A percentile compares a stretch with the other conserved stretches of the same genome.
Conservation (phyloP, 768 basidiomycete genomes). For the Leccinum incarnatum region DNA sequence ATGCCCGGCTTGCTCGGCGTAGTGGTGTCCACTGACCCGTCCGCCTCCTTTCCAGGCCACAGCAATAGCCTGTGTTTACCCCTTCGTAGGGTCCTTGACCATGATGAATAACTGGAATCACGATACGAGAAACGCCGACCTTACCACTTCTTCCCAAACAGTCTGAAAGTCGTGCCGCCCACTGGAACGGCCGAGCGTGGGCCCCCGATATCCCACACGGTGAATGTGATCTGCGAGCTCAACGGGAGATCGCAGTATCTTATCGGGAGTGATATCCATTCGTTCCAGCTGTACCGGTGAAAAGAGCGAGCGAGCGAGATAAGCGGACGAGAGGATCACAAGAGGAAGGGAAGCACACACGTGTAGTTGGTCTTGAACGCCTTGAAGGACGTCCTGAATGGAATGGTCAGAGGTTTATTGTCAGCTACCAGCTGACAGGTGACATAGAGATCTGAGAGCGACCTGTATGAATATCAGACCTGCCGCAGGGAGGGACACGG, state of each 20-base stretch:
- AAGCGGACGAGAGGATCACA: not conserved
- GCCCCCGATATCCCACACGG: conserved; percentile 93
- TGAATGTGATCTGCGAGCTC: conserved; percentile 86
- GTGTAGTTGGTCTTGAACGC: conserved; percentile 81
- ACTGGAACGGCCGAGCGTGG: conserved; percentile 78
- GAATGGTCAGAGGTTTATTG: conserved; percentile 89
- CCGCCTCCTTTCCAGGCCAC: conserved; percentile 83
- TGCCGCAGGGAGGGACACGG: conserved; percentile 9
- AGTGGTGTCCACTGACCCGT: conserved; percentile 73
- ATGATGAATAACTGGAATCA: not conserved
- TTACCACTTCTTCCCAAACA: conserved; percentile 94
- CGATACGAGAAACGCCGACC: conserved; percentile 14
- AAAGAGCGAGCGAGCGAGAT: not conserved
- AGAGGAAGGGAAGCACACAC: conserved; percentile 40
- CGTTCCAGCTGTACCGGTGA: conserved; percentile 74
- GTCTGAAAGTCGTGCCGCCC: conserved; percentile 84
- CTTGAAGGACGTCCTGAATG: conserved; percentile 90
- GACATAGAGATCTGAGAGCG: conserved; percentile 89
- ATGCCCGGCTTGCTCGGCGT: conserved; percentile 85
- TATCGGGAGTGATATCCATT: conserved; percentile 90
- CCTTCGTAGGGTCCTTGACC: conserved; percentile 73
- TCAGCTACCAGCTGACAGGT: conserved; percentile 90
- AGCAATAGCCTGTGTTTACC: conserved; percentile 88
- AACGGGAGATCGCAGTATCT: conserved; percentile 92
- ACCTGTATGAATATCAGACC: conserved; percentile 45